Conservation (phyloP, 2,329 filamentous ascomycete species). For the Bipolaris cookei region DNA sequence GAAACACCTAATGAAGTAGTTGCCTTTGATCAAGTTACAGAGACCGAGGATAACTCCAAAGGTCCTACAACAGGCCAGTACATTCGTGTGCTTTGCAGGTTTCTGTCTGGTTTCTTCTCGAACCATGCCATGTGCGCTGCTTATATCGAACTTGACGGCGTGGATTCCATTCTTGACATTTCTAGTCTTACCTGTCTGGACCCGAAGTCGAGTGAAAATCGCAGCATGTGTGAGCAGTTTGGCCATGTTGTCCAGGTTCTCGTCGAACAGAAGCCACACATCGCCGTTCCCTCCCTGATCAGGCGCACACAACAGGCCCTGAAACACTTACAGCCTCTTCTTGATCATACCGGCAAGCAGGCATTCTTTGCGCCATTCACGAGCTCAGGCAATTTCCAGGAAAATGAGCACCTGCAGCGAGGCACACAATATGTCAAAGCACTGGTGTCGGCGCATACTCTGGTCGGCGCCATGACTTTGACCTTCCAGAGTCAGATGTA, state of each 20-base stretch:
- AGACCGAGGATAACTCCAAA: conserved; percentile 58
- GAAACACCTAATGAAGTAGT: conserved; percentile 30
- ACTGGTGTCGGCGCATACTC: conserved; percentile 75
- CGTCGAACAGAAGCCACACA: conserved; percentile 78
- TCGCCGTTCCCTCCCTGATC: conserved; percentile 82
- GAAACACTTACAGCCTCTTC: conserved; percentile 70
- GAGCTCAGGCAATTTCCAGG: conserved; percentile 18
- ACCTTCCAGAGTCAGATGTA: conserved; percentile 71
- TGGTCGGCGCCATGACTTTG: conserved; percentile 76
- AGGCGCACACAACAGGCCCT: conserved; percentile 74
- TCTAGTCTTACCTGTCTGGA: conserved; percentile 81
- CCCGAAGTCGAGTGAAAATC: conserved; percentile 68
- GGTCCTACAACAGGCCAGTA: conserved; percentile 68
- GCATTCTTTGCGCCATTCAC: conserved; percentile 76
- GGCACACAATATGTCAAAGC: conserved; percentile 83
- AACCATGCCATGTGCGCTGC: conserved; percentile 74
- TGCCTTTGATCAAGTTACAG: conserved; percentile 49
- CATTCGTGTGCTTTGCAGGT: conserved; percentile 76
- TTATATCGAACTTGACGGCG: conserved; percentile 79
- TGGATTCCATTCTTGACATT: conserved; percentile 84
- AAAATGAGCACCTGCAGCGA: conserved; percentile 54
- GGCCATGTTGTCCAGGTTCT: conserved; percentile 77
- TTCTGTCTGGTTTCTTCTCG: conserved; percentile 77
- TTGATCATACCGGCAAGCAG: conserved; percentile 56
- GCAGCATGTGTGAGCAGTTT: conserved; percentile 70